phyloP scores from a whole-genome alignment of 768 basidiomycete species.

The Phaeolepiota aurea region DNA sequence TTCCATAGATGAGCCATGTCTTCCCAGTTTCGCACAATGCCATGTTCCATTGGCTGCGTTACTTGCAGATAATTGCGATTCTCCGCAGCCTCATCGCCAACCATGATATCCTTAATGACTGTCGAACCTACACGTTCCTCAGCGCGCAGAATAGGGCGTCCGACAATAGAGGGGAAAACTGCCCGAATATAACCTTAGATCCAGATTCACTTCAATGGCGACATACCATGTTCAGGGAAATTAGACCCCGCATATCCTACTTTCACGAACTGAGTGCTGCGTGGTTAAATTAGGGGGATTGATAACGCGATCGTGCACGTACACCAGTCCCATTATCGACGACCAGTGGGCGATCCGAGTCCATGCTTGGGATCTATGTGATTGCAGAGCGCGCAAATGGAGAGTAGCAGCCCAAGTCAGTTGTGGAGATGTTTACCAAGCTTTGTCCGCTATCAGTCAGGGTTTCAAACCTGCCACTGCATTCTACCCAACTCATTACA shows the following conservation, averaged over 20 bases:
- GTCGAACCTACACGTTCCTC: slow-evolving; percentile 88
- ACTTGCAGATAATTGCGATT: slow-evolving; percentile 94
- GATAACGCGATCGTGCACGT: slow-evolving; percentile 19
- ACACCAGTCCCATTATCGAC: slow-evolving; percentile 90
- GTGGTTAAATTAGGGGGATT: slow-evolving; percentile 4
- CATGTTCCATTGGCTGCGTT: slow-evolving; percentile 98
- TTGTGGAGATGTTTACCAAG: background rate
- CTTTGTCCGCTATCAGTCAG: too few relatives aligned
- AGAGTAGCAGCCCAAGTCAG: background rate
- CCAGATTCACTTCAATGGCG: slow-evolving; percentile 2
- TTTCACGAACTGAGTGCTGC: slow-evolving; percentile 67
- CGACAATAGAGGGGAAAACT: slow-evolving; percentile 97
- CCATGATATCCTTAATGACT: slow-evolving; percentile 94
- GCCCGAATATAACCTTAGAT: background rate
- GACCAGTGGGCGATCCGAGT: slow-evolving; percentile 51
- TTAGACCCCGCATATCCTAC: slow-evolving; percentile 89
- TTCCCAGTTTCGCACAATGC: slow-evolving; percentile 98
- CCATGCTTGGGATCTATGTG: slow-evolving; percentile 23
- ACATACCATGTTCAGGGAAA: slow-evolving; percentile 86
- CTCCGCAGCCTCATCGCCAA: slow-evolving; percentile 93
- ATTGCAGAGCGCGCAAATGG: background rate
- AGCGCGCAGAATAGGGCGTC: slow-evolving; percentile 93
- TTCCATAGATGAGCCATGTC: slow-evolving; percentile 99
- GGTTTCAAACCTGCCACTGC: too few relatives aligned
- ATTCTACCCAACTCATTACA: too few relatives aligned